Conservation (phyloP, 1,284 basidiomycete species). For the Flammula alnicola region DNA sequence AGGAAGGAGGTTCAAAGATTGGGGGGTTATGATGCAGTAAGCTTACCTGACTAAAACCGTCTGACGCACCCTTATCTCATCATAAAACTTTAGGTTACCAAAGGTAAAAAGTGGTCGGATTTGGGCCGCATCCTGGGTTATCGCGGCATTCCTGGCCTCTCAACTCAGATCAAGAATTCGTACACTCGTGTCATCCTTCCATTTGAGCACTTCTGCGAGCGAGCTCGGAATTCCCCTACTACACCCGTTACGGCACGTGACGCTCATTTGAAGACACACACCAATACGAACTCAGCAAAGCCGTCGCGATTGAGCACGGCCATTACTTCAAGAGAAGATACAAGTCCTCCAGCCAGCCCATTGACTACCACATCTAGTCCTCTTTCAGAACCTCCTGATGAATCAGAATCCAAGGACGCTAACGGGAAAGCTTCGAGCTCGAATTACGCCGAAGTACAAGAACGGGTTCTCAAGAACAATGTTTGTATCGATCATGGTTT, state of each 20-base stretch:
- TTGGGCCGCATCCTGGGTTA: constrained; percentile 85
- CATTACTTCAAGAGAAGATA: constrained; percentile 36
- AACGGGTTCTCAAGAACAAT: constrained; percentile 47
- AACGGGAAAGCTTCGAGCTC: constrained; percentile 40
- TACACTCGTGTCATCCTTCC: constrained; percentile 92
- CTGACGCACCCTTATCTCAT: constrained; percentile 28
- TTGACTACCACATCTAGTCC: constrained; percentile 74
- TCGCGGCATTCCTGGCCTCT: constrained; percentile 79
- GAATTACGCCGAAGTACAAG: constrained; percentile 49
- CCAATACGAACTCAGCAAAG: constrained; percentile 49
- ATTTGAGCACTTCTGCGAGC: constrained; percentile 89
- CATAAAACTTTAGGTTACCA: constrained; percentile 61
- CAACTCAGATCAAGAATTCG: constrained; percentile 87
- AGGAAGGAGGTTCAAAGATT: constrained; percentile 89
- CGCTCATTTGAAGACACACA: constrained; percentile 40
- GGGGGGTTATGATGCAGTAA: constrained; percentile 87
- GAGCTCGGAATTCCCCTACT: constrained; percentile 70
- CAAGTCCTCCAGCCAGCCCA: constrained; percentile 71
- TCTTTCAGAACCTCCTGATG: constrained; percentile 80
- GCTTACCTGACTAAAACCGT: constrained; percentile 31
- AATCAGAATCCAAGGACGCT: constrained; percentile 59
- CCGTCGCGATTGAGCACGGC: constrained; percentile 42
- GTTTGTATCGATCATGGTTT: constrained; percentile 25
- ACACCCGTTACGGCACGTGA: constrained; percentile 42
- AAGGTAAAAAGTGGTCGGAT: constrained; percentile 85